Base-by-base conservation (phyloP, 768 basidiomycete species). In the Hebeloma cylindrosporum region DNA sequence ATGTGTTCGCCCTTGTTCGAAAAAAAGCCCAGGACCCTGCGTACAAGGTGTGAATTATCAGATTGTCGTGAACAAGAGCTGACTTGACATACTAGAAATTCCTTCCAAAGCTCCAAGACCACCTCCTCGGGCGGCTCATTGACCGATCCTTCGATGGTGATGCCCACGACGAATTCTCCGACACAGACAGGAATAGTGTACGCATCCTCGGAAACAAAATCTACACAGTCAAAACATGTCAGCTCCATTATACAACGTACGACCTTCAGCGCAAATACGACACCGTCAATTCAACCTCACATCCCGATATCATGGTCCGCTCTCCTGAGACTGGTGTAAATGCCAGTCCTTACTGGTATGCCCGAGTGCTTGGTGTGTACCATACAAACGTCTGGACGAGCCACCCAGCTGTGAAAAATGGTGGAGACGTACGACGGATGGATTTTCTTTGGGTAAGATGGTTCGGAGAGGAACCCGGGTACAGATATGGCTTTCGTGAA, bases 181-280 rank as follows among this genome's bases (percentile, higher is more conserved):
- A 53, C 14, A 16, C 53, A 1, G 34, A 65, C 11, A 40, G 52
- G 39, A 1, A 39, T 11, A 5, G 28, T 0, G 32, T 60, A 6
- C 20, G 23, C 3, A 48, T 61, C 29, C 46, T 26, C 0, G 40
- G 47, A 27, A 49, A 57, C 51, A 45, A 2, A n/a, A 51, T 66
- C 13, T 70, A 51, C 36, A 16, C 4, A 4, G 66, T 70, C 54
- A 58, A 60, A 31, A 52, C 56, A 3, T 17, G 70, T 3, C 60
- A 60, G 0, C 35, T 73, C 37, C 68, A 71, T 49, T 72, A 69
- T 49, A 73, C 69, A 0, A 69, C 68, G 0, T 77, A 75, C 51
- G 68, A 77, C 51, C 27, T 71, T 11, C 63, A 62, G 11, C 57
- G 68, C 0, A 47, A 51, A 2, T 70, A 75, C 45, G 74, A 79